Evolutionary conservation across 495 filamentous ascomycete genomes (phyloP).

Genomic region (Xylaria grammica): DNA sequence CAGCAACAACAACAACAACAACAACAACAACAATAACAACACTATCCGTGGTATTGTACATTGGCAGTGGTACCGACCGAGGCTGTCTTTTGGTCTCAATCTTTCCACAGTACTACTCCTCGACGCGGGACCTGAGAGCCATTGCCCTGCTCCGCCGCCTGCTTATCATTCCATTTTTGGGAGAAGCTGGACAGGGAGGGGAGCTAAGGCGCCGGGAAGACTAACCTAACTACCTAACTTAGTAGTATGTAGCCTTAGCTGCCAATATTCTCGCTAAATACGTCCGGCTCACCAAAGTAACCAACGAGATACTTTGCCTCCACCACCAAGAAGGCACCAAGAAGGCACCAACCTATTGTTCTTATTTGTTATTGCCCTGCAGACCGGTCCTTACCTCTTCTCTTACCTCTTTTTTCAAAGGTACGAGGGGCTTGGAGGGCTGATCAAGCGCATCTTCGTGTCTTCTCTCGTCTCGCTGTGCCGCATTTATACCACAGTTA

Average conservation of each 20-base stretch:
- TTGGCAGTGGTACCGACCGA: background rate
- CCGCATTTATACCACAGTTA: background rate
- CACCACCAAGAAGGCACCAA: conserved; percentile 5
- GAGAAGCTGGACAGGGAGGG: conserved; percentile 17
- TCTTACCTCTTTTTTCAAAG: background rate
- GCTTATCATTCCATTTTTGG: conserved; percentile 6
- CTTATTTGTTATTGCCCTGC: background rate
- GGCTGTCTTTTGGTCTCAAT: background rate
- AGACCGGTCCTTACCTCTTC: background rate
- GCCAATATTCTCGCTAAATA: conserved; percentile 13
- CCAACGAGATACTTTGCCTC: conserved; percentile 12
- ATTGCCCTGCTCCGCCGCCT: conserved; percentile 18
- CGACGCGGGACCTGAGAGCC: too few species aligned
- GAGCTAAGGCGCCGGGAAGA: conserved; percentile 3
- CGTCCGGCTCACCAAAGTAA: conserved; percentile 11
- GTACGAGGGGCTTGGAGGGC: conserved; percentile 15
- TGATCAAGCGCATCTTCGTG: conserved; percentile 18
- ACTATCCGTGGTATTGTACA: background rate
- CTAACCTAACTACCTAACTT: background rate
- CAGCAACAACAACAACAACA: too few species aligned
- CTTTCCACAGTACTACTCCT: too few species aligned
- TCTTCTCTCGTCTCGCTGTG: conserved; percentile 15
- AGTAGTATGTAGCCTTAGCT: background rate
- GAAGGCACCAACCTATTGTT: background rate
- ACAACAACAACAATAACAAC: too few species aligned